These are phyloP conservation scores for Didymella segeticola DNA, from an alignment of 2,329 filamentous ascomycete species.

Conservation along the genomic window DNA sequence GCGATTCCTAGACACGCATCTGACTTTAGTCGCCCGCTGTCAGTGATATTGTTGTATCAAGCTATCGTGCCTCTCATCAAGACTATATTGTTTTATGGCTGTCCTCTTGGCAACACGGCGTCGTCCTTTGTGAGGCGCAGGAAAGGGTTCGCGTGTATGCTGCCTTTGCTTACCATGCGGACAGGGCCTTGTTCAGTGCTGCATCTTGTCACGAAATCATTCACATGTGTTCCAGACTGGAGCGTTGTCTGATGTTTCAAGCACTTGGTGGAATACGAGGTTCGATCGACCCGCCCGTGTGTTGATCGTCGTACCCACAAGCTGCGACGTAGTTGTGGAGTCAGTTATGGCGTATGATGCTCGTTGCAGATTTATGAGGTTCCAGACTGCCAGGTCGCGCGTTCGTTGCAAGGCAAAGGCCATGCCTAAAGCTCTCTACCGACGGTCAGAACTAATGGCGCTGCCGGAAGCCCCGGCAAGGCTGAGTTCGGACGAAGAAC, in stretches of 20 bases:
- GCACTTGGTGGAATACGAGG: not conserved
- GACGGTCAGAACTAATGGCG: slow-evolving; percentile 1
- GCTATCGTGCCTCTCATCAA: no score
- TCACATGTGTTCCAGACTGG: not conserved
- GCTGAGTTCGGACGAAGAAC: slow-evolving; percentile 1
- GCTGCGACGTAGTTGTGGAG: slow-evolving; percentile 3
- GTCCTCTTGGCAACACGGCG: no score
- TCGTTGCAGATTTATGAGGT: slow-evolving; percentile 13
- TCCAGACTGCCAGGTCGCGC: slow-evolving; percentile 4
- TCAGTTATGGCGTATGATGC: slow-evolving; percentile 8
- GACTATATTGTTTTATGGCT: no score
- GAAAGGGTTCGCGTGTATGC: not conserved
- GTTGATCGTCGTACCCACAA: slow-evolving; percentile 16
- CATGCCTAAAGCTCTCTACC: slow-evolving; percentile 7
- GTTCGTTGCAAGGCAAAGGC: slow-evolving; percentile 1
- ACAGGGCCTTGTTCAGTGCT: no score
- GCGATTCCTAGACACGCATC: no score
- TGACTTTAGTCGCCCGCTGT: no score
- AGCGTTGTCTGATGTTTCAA: slow-evolving; percentile 2
- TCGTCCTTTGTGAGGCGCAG: no score
- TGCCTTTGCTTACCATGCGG: not conserved
- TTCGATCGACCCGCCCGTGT: slow-evolving; percentile 15
- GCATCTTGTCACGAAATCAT: no score
- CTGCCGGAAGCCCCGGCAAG: slow-evolving; percentile 10
- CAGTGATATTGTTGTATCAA: no score